phyloP scores from a whole-genome alignment of 164 flowering plant species.

The Tinospora cordifolia region DNA sequence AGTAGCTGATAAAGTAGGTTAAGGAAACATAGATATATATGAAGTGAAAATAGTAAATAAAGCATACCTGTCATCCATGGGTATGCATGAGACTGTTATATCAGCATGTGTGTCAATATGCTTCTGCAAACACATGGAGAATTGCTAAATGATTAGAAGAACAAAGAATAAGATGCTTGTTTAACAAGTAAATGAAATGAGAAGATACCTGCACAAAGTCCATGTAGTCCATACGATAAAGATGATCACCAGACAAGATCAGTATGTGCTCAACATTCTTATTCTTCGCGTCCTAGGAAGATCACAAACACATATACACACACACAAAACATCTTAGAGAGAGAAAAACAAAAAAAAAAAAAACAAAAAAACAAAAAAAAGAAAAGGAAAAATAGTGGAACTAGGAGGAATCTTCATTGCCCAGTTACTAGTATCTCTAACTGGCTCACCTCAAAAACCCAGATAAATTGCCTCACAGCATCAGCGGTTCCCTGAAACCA shows the following conservation, averaged over 20 bases:
- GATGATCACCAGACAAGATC: constrained; percentile 95
- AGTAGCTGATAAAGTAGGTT: no score
- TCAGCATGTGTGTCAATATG: constrained; percentile 88
- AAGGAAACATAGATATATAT: no score
- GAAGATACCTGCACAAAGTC: constrained; percentile 74
- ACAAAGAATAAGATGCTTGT: background rate
- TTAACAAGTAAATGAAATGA: constrained; percentile 1
- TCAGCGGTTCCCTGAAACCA: constrained; percentile 99
- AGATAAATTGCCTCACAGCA: constrained; percentile 83
- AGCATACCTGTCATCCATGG: constrained; percentile 79
- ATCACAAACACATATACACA: no score
- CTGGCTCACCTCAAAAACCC: constrained; percentile 71
- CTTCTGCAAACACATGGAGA: constrained; percentile 49
- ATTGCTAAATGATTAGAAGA: background rate
- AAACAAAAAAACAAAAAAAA: no score
- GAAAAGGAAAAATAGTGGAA: background rate
- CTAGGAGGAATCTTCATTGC: background rate
- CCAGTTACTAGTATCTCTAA: background rate
- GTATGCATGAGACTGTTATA: constrained; percentile 86
- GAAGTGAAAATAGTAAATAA: background rate
- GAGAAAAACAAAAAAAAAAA: no score
- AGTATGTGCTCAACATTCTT: constrained; percentile 79
- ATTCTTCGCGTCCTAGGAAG: constrained; percentile 70
- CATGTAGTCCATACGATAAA: constrained; percentile 90
- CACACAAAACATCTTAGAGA: background rate